These are phyloP conservation scores for Fusarium protoensiforme DNA, from an alignment of 2,329 filamentous ascomycete species.

Conservation along the genomic window DNA sequence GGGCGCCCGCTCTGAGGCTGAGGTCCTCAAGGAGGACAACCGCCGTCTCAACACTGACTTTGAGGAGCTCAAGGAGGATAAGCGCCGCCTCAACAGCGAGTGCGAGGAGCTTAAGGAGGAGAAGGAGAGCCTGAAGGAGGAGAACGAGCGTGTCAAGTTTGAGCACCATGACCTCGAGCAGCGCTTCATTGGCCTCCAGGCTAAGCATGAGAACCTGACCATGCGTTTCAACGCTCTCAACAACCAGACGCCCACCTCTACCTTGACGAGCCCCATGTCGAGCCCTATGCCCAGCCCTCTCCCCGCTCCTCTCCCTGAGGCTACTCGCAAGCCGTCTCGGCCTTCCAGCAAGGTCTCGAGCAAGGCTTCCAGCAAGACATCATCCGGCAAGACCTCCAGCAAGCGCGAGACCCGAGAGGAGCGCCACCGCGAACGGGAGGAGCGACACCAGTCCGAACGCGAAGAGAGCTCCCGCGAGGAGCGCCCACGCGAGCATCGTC, in stretches of 20 bases:
- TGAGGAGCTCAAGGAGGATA: constrained; percentile 42
- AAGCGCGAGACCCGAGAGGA: constrained; percentile 44
- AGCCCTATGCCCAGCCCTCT: constrained; percentile 37
- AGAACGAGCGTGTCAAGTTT: constrained; percentile 42
- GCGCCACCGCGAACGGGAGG: constrained; percentile 37
- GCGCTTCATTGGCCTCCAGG: constrained; percentile 42
- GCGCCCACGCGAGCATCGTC: constrained; percentile 24
- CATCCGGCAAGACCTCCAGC: constrained; percentile 33
- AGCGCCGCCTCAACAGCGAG: constrained; percentile 41
- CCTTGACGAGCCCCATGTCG: constrained; percentile 40
- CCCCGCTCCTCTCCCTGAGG: constrained; percentile 41
- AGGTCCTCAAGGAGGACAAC: constrained; percentile 41
- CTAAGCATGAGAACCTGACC: constrained; percentile 44
- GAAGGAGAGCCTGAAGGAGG: constrained; percentile 34
- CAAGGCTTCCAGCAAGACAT: constrained; percentile 42
- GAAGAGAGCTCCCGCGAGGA: constrained; percentile 37
- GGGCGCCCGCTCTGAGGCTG: constrained; percentile 39
- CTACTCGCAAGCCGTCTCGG: constrained; percentile 38
- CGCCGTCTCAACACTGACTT: constrained; percentile 40
- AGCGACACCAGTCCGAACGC: constrained; percentile 34
- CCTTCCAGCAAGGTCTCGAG: constrained; percentile 45
- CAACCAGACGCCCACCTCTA: constrained; percentile 32
- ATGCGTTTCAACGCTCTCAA: constrained; percentile 44
- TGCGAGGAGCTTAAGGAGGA: constrained; percentile 39
- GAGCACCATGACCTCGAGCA: constrained; percentile 44